Percentiles rank a stretch among this genome's conserved stretches.
These are phyloP conservation scores for Pythium sp. DNA, from an alignment of 352 stramenopile species.

Conservation along the genomic window DNA sequence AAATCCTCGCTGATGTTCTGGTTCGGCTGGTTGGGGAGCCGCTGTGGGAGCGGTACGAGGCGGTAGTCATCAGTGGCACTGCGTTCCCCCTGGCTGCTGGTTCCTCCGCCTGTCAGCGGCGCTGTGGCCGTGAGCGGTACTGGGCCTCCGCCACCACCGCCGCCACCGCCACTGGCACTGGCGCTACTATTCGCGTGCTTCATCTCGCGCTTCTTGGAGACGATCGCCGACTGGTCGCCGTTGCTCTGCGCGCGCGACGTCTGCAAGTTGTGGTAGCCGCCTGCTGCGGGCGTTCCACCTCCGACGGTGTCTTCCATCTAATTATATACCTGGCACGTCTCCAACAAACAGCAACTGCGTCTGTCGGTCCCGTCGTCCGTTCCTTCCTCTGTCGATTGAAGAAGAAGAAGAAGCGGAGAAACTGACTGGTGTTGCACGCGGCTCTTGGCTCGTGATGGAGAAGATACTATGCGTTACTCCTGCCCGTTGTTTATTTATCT, in stretches of 20 bases:
- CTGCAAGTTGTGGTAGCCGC: conserved; percentile 29
- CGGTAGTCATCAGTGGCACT: conserved; percentile 41
- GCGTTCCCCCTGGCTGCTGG: conserved; percentile 2
- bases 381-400: background rate
- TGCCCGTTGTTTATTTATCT: background rate
- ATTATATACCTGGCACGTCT: conserved; percentile 3
- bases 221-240: background rate
- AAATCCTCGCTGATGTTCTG: conserved; percentile 28
- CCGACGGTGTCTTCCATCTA: conserved; percentile 10
- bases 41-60: conserved; percentile 46
- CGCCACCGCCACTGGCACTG: conserved; percentile 6
- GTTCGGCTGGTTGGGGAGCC: conserved; percentile 17
- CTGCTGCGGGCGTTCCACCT: conserved; percentile 9
- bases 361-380: background rate
- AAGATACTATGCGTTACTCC: background rate
- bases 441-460: background rate
- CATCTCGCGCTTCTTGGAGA: conserved; percentile 13
- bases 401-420: background rate
- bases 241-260: conserved; percentile 27
- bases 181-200: conserved; percentile 13
- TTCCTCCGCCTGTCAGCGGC: conserved; percentile 1
- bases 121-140: conserved; percentile 9
- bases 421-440: background rate
- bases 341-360: background rate
- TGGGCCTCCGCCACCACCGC: background rate